Conservation (phyloP, 352 stramenopile genomes). For the Stephanocyclus meneghinianus region DNA sequence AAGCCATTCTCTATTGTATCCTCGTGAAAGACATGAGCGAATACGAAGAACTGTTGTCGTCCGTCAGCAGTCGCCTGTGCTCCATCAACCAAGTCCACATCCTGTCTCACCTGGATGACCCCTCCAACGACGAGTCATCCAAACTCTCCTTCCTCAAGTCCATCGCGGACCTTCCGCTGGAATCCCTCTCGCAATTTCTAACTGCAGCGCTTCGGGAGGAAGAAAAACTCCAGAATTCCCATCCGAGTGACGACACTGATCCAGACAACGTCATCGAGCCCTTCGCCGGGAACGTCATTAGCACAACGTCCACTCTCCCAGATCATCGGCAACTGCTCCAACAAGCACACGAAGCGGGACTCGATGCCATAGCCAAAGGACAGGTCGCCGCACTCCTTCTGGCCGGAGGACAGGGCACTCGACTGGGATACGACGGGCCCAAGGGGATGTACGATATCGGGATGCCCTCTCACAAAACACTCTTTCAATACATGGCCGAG, state of each 20-base stretch:
- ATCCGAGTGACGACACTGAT: conserved; percentile 7
- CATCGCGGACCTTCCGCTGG: conserved; percentile 54
- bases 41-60: conserved; percentile 39
- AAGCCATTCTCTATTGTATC: not conserved
- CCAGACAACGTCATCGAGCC: conserved; percentile 39
- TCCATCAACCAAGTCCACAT: conserved; percentile 42
- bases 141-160: conserved; percentile 54
- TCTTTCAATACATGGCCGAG: conserved; percentile 94
- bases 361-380: conserved; percentile 85
- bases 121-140: conserved; percentile 5
- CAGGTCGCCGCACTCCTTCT: conserved; percentile 93
- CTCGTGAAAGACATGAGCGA: conserved; percentile 16
- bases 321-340: conserved; percentile 15
- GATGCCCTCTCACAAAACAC: conserved; percentile 87
- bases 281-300: conserved; percentile 32
- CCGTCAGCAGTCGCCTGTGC: conserved; percentile 33
- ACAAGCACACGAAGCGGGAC: conserved; percentile 46
- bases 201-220: conserved; percentile 50
- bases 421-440: conserved; percentile 92
- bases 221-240: conserved; percentile 39
- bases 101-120: conserved; percentile 37
- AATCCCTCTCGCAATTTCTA: conserved; percentile 61
- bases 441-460: conserved; percentile 93
- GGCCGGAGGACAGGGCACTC: conserved; percentile 93
- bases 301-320: conserved; percentile 23